phyloP scores from a whole-genome alignment of 495 filamentous ascomycete genomes.

The Hapsidospora chrysogenum region DNA sequence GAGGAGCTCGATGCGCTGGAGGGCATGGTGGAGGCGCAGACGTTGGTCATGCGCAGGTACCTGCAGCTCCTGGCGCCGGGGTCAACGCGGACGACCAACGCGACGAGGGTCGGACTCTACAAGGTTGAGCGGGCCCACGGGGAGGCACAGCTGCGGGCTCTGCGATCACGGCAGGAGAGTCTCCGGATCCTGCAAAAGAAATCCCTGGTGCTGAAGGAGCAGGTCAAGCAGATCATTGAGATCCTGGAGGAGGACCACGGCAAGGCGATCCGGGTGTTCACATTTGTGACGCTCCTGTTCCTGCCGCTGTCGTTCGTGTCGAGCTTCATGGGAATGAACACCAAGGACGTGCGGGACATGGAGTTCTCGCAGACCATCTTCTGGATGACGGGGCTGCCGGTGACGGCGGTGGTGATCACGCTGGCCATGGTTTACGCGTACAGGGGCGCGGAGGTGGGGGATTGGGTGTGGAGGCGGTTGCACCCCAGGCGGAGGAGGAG shows the following conservation, averaged over 20 bases:
- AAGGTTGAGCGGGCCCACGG: neutral
- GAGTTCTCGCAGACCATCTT: constrained; percentile 15
- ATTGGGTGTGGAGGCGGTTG: neutral
- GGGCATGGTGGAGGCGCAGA: constrained; percentile 1
- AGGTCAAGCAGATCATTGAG: constrained; percentile 2
- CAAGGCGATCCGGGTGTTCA: constrained; percentile 18
- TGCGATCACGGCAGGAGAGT: neutral
- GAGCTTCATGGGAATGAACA: constrained; percentile 21
- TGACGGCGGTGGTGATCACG: constrained; percentile 13
- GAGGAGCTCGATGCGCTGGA: constrained; percentile 6
- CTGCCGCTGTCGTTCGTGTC: constrained; percentile 6
- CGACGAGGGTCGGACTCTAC: neutral
- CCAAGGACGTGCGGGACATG: constrained; percentile 20
- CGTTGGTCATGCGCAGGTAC: neutral
- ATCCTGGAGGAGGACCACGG: constrained; percentile 2
- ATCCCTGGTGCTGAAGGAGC: constrained; percentile 1
- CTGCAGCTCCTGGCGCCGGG: constrained; percentile 1
- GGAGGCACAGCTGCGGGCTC: neutral
- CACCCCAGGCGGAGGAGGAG: no score
- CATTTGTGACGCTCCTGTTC: constrained; percentile 9
- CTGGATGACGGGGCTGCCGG: constrained; percentile 19
- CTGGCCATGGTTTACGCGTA: constrained; percentile 4
- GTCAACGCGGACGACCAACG: neutral
- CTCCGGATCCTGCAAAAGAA: constrained; percentile 1
- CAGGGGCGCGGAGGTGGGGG: neutral